A percentile compares a stretch with the other conserved stretches of the same genome.
phyloP scores from a whole-genome alignment of 2,329 filamentous ascomycete species.

The Chaetothyriales sp. region DNA sequence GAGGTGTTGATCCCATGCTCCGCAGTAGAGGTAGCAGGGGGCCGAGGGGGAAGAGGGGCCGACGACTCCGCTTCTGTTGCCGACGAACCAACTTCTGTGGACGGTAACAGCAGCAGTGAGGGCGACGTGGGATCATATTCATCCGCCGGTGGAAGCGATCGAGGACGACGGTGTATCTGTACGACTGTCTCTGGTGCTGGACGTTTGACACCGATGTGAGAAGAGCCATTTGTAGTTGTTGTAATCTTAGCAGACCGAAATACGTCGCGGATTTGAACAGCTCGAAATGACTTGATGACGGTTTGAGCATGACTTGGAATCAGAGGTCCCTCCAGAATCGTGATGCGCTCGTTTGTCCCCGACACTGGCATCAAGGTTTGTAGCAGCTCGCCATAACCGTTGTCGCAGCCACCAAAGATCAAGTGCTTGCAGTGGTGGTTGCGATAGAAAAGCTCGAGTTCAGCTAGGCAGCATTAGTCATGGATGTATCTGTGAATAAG shows the following conservation, averaged over 20 bases:
- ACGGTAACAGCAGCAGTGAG: conserved; percentile 1
- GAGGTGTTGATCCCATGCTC: neutral
- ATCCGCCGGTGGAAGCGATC: neutral
- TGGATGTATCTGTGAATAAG: conserved; percentile 2
- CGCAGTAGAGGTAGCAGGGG: neutral
- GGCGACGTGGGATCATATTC: conserved; percentile 12
- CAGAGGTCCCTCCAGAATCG: conserved; percentile 27
- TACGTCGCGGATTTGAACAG: conserved; percentile 35
- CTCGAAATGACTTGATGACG: conserved; percentile 11
- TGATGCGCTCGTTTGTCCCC: conserved; percentile 21
- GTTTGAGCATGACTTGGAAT: conserved; percentile 26
- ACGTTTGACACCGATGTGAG: conserved; percentile 9
- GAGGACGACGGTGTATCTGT: conserved; percentile 1
- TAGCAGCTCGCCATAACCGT: conserved; percentile 31
- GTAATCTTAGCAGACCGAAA: conserved; percentile 42
- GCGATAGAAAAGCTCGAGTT: conserved; percentile 22
- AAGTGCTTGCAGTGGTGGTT: conserved; percentile 30
- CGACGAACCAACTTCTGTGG: conserved; percentile 4
- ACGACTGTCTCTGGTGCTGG: conserved; percentile 6
- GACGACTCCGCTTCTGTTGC: conserved; percentile 23
- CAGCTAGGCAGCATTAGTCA: conserved; percentile 18
- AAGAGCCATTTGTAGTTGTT: conserved; percentile 13
- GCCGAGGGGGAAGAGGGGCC: conserved; percentile 11
- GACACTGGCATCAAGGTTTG: conserved; percentile 20
- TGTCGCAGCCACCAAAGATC: conserved; percentile 31